Percentiles rank a stretch among this genome's conserved stretches.
These are phyloP conservation scores for Agaricus blazei DNA, from an alignment of 768 basidiomycete genomes.

Conservation along the genomic window DNA sequence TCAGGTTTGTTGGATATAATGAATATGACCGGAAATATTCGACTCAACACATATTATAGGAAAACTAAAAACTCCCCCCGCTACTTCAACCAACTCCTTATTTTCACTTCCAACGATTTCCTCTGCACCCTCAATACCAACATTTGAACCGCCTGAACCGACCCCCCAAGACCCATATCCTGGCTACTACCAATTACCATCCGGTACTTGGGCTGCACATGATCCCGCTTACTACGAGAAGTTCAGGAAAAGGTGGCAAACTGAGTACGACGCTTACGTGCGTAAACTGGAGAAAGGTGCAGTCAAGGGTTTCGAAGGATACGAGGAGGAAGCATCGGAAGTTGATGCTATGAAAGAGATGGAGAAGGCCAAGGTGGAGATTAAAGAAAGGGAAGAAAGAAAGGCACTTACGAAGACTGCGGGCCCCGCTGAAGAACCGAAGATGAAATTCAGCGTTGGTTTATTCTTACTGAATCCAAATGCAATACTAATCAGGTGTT, in stretches of 20 bases:
- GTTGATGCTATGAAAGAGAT: constrained; percentile 70
- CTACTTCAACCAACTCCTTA: constrained; percentile 19
- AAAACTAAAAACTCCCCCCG: constrained; percentile 11
- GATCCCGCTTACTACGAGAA: constrained; percentile 64
- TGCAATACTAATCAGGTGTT: background rate
- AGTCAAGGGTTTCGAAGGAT: constrained; percentile 65
- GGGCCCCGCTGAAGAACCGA: constrained; percentile 59
- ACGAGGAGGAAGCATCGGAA: constrained; percentile 47
- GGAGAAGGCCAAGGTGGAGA: constrained; percentile 70
- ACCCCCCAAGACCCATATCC: constrained; percentile 74
- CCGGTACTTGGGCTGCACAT: constrained; percentile 74
- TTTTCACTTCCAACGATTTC: constrained; percentile 35
- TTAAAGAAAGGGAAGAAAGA: constrained; percentile 70
- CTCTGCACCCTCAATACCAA: constrained; percentile 65
- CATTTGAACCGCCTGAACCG: constrained; percentile 70
- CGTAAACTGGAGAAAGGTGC: constrained; percentile 67
- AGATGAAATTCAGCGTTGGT: constrained; percentile 78
- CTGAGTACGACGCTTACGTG: constrained; percentile 65
- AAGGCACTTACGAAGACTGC: constrained; percentile 68
- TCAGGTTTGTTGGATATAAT: constrained; percentile 36
- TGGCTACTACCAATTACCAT: constrained; percentile 82
- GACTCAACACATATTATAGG: background rate
- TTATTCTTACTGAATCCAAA: background rate
- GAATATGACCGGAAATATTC: background rate
- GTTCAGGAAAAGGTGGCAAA: constrained; percentile 70